These are phyloP conservation scores for Claviceps pusilla DNA, from an alignment of 2,329 filamentous ascomycete genomes.

Conservation along the genomic window DNA sequence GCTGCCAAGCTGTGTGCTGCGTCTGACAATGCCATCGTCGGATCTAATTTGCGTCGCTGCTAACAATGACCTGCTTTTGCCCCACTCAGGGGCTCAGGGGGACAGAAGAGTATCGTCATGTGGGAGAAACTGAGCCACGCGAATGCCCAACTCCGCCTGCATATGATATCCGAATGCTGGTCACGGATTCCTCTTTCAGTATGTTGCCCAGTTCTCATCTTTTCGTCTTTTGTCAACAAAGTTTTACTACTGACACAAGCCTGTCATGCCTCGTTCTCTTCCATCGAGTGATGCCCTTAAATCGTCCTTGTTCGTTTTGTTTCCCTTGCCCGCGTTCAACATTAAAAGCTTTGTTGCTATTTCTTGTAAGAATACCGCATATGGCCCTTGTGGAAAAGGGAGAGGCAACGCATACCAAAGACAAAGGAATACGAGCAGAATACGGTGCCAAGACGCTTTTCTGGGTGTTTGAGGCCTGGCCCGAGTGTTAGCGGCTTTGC, in stretches of 20 bases:
- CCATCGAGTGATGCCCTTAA: not conserved
- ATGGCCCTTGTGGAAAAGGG: too few species aligned
- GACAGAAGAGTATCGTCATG: constrained; percentile 21
- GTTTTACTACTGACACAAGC: not conserved
- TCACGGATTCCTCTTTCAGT: constrained; percentile 22
- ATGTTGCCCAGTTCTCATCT: constrained; percentile 17
- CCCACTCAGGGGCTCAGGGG: constrained; percentile 3
- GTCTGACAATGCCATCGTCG: not conserved
- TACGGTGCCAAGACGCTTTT: not conserved
- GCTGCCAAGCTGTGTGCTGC: not conserved
- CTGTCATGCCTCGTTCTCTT: not conserved
- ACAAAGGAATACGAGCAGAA: too few species aligned
- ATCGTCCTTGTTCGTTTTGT: not conserved
- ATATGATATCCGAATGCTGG: constrained; percentile 14
- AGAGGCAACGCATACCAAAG: too few species aligned
- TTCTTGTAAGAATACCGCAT: too few species aligned
- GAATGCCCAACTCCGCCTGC: constrained; percentile 15
- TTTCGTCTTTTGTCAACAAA: constrained; percentile 18
- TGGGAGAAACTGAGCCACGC: constrained; percentile 20
- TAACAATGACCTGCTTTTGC: constrained; percentile 19
- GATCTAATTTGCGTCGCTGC: constrained; percentile 10
- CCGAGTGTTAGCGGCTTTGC: not conserved
- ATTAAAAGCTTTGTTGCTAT: too few species aligned
- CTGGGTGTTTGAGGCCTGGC: not conserved
- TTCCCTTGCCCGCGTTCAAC: too few species aligned